Evolutionary conservation across 2,329 filamentous ascomycete species (phyloP).

Genomic region (Xylaria digitata): DNA sequence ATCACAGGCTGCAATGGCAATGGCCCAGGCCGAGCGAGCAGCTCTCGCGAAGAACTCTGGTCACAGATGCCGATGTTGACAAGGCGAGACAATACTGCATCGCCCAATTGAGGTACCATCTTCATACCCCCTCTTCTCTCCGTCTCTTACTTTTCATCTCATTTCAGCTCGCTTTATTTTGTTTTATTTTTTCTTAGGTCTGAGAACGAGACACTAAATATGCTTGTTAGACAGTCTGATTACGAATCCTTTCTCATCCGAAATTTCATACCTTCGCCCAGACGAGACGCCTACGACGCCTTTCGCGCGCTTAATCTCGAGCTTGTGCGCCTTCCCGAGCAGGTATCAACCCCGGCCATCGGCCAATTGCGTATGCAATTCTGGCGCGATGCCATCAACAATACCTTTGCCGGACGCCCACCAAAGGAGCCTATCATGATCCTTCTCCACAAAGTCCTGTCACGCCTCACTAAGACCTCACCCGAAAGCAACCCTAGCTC

Average conservation of each 20-base stretch:
- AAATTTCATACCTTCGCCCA: conserved; percentile 80
- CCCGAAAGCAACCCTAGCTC: conserved; percentile 58
- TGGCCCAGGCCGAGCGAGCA: conserved; percentile 37
- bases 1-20: conserved; percentile 39
- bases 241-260: conserved; percentile 88
- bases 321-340: conserved; percentile 87
- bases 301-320: conserved; percentile 94
- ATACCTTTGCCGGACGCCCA: conserved; percentile 79
- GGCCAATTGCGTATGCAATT: conserved; percentile 93
- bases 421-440: conserved; percentile 93
- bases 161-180: too few species aligned
- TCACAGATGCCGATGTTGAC: conserved; percentile 63
- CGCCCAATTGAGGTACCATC: conserved; percentile 61
- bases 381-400: conserved; percentile 87
- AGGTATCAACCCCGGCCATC: conserved; percentile 87
- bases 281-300: conserved; percentile 86
- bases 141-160: not conserved
- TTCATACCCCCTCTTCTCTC: not conserved
- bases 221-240: conserved; percentile 85
- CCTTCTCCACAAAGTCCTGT: conserved; percentile 78
- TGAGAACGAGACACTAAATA: conserved; percentile 36
- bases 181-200: not conserved
- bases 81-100: conserved; percentile 66
- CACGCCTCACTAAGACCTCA: conserved; percentile 63
- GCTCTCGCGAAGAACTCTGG: conserved; percentile 53